These are phyloP conservation scores for Ramaria rubella DNA, from an alignment of 768 basidiomycete genomes.

Conservation along the genomic window DNA sequence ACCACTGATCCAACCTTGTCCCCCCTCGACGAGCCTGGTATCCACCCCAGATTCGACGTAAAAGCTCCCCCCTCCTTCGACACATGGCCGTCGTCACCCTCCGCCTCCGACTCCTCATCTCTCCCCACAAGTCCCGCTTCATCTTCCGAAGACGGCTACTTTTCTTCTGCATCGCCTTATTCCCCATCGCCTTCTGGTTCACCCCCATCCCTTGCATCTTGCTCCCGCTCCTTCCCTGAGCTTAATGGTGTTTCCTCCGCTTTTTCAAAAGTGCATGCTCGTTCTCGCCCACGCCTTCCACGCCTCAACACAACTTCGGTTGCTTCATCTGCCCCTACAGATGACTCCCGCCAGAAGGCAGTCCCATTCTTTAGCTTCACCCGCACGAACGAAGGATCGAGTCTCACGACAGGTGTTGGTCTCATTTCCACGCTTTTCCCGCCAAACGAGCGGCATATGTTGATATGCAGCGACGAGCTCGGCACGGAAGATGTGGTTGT, in stretches of 20 bases:
- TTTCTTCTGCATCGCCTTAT: constrained; percentile 28
- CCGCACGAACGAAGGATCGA: constrained; percentile 68
- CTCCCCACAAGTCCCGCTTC: constrained; percentile 20
- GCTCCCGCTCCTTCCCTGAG: constrained; percentile 43
- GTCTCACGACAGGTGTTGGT: constrained; percentile 63
- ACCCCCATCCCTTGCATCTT: constrained; percentile 29
- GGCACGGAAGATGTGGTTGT: constrained; percentile 42
- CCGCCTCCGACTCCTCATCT: constrained; percentile 22
- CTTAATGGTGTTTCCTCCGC: constrained; percentile 14
- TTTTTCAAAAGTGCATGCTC: background rate
- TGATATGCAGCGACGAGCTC: constrained; percentile 65
- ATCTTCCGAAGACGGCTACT: constrained; percentile 43
- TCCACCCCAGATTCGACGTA: constrained; percentile 30
- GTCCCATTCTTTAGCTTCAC: constrained; percentile 76
- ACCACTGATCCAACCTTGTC: background rate
- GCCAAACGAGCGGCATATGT: constrained; percentile 62
- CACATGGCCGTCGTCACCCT: background rate
- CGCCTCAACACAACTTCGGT: background rate
- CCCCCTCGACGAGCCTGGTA: background rate
- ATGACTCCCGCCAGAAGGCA: background rate
- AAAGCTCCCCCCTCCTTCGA: constrained; percentile 9
- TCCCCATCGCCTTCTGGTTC: constrained; percentile 29
- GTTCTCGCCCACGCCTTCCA: background rate
- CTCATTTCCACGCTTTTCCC: constrained; percentile 67
- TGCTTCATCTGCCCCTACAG: background rate